Base-by-base conservation (phyloP, 1,284 basidiomycete genomes). In the Prillingera fragicola region DNA sequence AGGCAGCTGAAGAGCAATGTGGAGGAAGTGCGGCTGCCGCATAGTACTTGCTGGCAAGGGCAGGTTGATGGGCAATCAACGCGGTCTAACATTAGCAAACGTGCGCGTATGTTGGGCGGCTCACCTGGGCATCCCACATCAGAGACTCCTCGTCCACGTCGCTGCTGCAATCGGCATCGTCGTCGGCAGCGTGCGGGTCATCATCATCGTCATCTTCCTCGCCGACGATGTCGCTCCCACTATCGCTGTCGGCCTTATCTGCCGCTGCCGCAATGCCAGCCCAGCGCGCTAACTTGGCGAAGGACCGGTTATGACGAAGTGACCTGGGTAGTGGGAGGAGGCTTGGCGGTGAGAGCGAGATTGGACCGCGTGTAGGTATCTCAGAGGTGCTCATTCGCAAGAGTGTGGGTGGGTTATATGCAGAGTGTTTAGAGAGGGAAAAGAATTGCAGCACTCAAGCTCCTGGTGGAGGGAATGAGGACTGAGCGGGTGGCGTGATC, bases 81-180 rank as follows among this genome's bases (percentile, higher is more conserved):
- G 67, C 67, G 5, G 60, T 56, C 67, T 69, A 31, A 17, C 12
- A 23, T 14, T 34, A 41, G 21, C 26, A 25, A 26, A 17, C 15
- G 12, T 14, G 29, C n/a, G 8, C 31, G 34, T 22, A 18, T 3
- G 29, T 28, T 17, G 25, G 10, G 29, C 5, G 0, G 59, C 65
- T 41, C 38, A 65, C 66, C 52, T 68, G 66, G 22, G 66, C 66
- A 42, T 66, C 60, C 64, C 61, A 64, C 57, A 65, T 49, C 25
- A 69, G 35, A 3, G 50, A 52, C 26, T 65, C 61, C 27, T 62
- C 64, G 40, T 66, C 63, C 9, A 55, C 45, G 1, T 41, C 43
- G 44, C 38, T 36, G 9, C 25, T 31, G n/a, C 32, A 35, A n/a
- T 51, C 53, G n/a, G 38, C 42, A 17, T 45, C 19, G 22, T 44